Evolutionary conservation across 2,329 filamentous ascomycete genomes (phyloP).

Genomic region (Diplodia sapinea): DNA sequence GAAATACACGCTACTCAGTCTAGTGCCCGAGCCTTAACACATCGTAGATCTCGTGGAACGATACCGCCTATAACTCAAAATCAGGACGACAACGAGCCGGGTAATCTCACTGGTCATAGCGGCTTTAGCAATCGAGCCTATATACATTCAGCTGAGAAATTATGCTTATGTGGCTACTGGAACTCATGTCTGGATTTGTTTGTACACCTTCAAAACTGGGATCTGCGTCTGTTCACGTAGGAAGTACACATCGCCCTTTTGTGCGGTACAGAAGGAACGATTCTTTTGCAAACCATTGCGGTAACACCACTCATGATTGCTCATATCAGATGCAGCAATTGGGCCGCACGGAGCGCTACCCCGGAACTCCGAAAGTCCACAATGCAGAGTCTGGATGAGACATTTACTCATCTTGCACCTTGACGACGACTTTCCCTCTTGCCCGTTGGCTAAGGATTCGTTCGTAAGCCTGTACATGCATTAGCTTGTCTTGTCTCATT

Average conservation of each 20-base stretch:
- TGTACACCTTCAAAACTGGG: no score
- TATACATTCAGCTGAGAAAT: no score
- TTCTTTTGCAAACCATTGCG: no score
- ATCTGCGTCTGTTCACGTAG: no score
- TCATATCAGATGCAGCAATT: background rate
- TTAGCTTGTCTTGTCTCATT: background rate
- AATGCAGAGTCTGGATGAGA: background rate
- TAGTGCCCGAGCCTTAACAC: background rate
- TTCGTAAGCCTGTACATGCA: conserved; percentile 34
- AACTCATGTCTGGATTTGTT: no score
- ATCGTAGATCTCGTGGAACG: background rate
- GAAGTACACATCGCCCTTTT: no score
- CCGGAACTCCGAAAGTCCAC: background rate
- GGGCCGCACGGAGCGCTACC: background rate
- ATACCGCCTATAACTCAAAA: background rate
- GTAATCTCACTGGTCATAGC: no score
- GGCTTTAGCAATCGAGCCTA: no score
- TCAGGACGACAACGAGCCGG: background rate
- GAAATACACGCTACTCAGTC: background rate
- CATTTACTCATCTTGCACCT: conserved; percentile 30
- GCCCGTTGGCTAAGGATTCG: conserved; percentile 33
- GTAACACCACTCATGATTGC: background rate
- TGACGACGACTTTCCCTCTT: conserved; percentile 35
- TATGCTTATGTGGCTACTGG: no score
- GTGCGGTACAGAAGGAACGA: no score